A percentile compares a stretch with the other conserved stretches of the same genome.
phyloP scores from a whole-genome alignment of 2,329 filamentous ascomycete species.

The Chaetomiaceae sp. region DNA sequence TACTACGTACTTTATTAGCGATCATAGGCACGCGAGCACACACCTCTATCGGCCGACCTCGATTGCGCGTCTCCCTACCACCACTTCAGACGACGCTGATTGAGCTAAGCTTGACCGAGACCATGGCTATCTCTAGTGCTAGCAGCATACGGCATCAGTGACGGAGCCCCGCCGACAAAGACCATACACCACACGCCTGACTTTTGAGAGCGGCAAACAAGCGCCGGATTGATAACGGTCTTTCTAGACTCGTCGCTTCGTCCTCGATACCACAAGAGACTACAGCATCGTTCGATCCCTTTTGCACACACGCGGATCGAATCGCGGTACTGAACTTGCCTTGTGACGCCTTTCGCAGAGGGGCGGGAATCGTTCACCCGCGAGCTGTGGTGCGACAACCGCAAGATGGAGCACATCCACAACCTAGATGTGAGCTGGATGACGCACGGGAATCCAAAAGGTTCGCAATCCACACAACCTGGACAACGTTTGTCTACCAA shows the following conservation, averaged over 20 bases:
- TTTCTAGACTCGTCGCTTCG: neutral
- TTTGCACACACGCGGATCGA: neutral
- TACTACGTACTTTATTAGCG: no score
- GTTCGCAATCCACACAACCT: conserved; percentile 50
- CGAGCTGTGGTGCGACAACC: conserved; percentile 2
- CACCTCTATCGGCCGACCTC: neutral
- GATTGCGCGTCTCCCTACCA: neutral
- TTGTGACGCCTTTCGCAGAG: neutral
- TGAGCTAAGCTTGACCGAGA: conserved; percentile 2
- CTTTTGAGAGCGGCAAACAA: neutral
- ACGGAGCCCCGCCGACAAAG: conserved; percentile 20
- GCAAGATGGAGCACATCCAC: conserved; percentile 70
- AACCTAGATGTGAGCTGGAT: conserved; percentile 89
- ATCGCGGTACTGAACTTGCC: neutral
- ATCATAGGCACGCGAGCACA: conserved; percentile 2
- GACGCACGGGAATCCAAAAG: conserved; percentile 74
- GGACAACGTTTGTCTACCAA: no score
- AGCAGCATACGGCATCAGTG: conserved; percentile 21
- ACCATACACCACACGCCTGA: neutral
- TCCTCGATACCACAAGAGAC: neutral
- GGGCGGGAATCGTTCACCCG: neutral
- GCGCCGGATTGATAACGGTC: neutral
- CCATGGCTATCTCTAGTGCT: conserved; percentile 21
- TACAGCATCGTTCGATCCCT: neutral
- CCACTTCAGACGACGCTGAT: neutral